Conservation (phyloP, 176 grass and related monocot genomes). For the Oropetium thomaeum region DNA sequence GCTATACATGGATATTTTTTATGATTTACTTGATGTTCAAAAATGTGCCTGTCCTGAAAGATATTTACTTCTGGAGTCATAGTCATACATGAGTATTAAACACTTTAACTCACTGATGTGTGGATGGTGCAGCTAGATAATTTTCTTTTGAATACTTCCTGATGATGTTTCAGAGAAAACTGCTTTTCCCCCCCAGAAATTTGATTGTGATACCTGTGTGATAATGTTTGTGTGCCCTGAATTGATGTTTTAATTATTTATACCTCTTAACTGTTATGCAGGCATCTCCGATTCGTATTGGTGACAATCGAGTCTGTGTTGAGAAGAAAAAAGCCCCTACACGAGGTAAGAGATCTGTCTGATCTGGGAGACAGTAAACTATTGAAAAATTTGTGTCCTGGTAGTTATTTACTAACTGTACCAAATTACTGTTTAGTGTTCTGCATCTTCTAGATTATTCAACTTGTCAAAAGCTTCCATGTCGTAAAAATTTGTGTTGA, state of each 20-base stretch:
- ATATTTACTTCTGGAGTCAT: not conserved
- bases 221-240: not conserved
- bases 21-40: not conserved
- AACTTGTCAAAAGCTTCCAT: not conserved
- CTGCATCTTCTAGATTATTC: not conserved
- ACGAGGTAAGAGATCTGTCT: constrained; percentile 35
- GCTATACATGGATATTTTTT: not conserved
- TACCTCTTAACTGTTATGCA: constrained; percentile 13
- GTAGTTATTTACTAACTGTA: not conserved
- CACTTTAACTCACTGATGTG: not conserved
- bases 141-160: not conserved
- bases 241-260: not conserved
- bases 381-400: not conserved
- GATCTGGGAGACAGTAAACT: not conserved
- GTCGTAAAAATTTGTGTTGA: not conserved
- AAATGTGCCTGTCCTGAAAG: not conserved
- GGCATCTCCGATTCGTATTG: constrained; percentile 63
- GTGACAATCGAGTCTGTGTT: constrained; percentile 39
- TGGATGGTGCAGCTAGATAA: not conserved
- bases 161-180: not conserved
- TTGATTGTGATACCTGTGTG: not conserved
- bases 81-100: not conserved
- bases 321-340: constrained; percentile 60
- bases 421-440: not conserved
- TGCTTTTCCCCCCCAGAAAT: not conserved